Evolutionary conservation across 495 filamentous ascomycete species (phyloP), one percentile per base, ranked within the genome.

Genomic region (Hypoxylon cercidicola): DNA sequence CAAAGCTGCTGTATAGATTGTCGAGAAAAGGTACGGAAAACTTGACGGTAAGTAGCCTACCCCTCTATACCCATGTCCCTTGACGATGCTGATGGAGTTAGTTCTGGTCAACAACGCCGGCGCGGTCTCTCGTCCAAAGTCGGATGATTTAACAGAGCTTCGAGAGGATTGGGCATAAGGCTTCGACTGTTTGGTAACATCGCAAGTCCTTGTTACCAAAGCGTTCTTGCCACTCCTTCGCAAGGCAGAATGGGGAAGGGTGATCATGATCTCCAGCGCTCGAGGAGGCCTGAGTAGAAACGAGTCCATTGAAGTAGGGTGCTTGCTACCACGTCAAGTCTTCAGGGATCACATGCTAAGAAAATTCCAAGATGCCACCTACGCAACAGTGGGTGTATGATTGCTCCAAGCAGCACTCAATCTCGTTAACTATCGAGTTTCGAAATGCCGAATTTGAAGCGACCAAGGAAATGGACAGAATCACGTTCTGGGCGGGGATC

Each of bases 391-490:
- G 39, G 73, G 69, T 55, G 57, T 76, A 66, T 55, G 55, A 55
- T 19, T 58, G 45, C 30, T 59, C 51, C 44, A 77, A 58, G 61
- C 70, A 6, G 76, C 66, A 1, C 30, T 77, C 35, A 79, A 79
- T 53, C 69, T 70, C 34, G 49, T 78, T 78, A 16, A 76, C 64
- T 4, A 64, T 74, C n/a, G 66, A 76, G 34, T 65, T 76, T 58
- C 74, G 75, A 62, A 63, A 60, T 4, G 55, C 49, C 34, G 73
- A 79, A 53, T 70, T 73, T 53, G 51, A 56, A 9, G 60, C 61
- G 13, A 48, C 40, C 18, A 39, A 57, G 15, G 64, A 67, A 23
- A 53, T 54, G 50, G 55, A 66, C 55, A 45, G 55, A 12, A 67
- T 75, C 37, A 47, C 61, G 19, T 78, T 73, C 60, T 78, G 63